Evolutionary conservation across 352 stramenopile species (phyloP).

Genomic region (Globisporangium cederbergense): DNA sequence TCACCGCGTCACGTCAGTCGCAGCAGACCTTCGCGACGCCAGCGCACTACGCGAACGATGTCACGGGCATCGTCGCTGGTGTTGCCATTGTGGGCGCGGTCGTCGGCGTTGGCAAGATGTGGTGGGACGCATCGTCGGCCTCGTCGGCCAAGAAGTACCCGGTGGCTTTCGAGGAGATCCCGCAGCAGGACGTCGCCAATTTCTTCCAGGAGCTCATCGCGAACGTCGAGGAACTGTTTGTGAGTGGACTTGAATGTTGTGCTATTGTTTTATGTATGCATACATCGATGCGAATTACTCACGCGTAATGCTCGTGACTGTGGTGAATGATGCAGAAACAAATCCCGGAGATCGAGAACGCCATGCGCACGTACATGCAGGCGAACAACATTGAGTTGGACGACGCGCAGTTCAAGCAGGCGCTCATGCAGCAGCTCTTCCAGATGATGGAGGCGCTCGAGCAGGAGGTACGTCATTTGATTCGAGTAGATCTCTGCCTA

Average conservation of each 20-base stretch:
- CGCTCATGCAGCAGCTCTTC: conserved; percentile 70
- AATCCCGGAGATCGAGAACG: conserved; percentile 63
- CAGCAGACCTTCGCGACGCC: conserved; percentile 8
- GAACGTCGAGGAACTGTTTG: conserved; percentile 63
- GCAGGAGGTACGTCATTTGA: conserved; percentile 24
- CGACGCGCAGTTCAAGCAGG: conserved; percentile 74
- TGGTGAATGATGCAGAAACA: conserved; percentile 33
- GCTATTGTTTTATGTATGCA: background rate
- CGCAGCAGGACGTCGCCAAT: conserved; percentile 49
- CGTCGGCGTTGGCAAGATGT: conserved; percentile 81
- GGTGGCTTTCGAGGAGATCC: conserved; percentile 46
- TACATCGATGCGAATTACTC: background rate
- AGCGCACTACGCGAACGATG: conserved; percentile 40
- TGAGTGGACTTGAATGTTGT: conserved; percentile 21
- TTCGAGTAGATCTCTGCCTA: background rate
- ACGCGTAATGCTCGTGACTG: background rate
- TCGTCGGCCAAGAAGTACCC: conserved; percentile 7
- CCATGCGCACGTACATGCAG: conserved; percentile 63
- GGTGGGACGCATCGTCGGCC: conserved; percentile 71
- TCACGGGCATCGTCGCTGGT: conserved; percentile 60
- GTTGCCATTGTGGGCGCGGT: conserved; percentile 68
- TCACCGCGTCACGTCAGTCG: background rate
- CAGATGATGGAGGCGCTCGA: conserved; percentile 70
- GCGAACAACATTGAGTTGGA: conserved; percentile 60
- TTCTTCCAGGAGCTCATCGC: conserved; percentile 76